Evolutionary conservation across 2,329 filamentous ascomycete genomes (phyloP).

Genomic region (Fusarium brachygibbosum): DNA sequence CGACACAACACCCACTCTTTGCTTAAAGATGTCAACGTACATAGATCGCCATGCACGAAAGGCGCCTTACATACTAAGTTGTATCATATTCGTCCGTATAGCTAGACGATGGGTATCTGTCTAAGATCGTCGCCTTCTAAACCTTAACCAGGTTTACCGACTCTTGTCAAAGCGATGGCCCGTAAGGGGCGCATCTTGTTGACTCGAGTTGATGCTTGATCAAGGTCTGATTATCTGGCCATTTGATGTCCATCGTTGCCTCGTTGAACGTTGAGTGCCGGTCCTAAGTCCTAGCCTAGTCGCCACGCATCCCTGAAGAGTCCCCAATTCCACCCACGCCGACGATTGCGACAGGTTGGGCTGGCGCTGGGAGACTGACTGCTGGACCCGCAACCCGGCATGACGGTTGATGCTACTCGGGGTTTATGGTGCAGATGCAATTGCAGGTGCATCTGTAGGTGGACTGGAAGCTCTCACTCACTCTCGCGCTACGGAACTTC

Average conservation of each 20-base stretch:
- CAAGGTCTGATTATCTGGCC: constrained; percentile 14
- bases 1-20: background rate
- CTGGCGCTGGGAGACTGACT: constrained; percentile 6
- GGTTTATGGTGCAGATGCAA: constrained; percentile 35
- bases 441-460: constrained; percentile 4
- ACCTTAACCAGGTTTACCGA: constrained; percentile 5
- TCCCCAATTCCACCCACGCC: constrained; percentile 28
- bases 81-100: constrained; percentile 13
- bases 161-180: background rate
- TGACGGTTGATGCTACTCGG: constrained; percentile 43
- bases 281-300: constrained; percentile 10
- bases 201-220: background rate
- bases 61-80: background rate
- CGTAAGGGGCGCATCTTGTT: background rate
- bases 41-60: constrained; percentile 19
- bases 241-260: constrained; percentile 32
- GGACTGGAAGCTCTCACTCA: constrained; percentile 26
- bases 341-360: constrained; percentile 26
- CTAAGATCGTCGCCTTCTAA: constrained; percentile 8
- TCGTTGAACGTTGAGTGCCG: constrained; percentile 27
- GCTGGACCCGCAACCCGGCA: constrained; percentile 32
- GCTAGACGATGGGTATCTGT: background rate
- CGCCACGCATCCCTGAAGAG: constrained; percentile 39
- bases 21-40: constrained; percentile 12
- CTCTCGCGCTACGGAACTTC: constrained; percentile 30